Evolutionary conservation across 495 filamentous ascomycete species (phyloP), one percentile per base, ranked within the genome.

Genomic region (Hyaloscypha variabilis): DNA sequence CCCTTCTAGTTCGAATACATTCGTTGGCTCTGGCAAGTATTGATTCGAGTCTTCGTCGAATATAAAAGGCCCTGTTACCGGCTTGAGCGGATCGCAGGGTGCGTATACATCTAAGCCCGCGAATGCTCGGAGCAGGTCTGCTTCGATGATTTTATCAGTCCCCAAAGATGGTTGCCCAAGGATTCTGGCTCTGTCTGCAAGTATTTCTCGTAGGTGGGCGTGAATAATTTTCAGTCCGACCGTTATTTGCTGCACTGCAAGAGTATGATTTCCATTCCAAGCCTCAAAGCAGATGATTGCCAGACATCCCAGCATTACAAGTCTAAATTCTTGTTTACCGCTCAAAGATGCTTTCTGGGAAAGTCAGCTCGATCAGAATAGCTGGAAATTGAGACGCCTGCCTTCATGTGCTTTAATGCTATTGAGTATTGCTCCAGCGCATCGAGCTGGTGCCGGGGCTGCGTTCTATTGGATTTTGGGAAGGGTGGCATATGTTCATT

Each of bases 51-150:
- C 30, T 29, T 58, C 56, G 56, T 31, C 56, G 13, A 34, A 34
- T 34, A 34, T 34, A 34, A 31, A 58, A 23, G 30, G 26, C 36
- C 56, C 30, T 58, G 26, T 29, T 3, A 8, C 30, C 79, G 82
- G 57, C 82, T 83, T 34, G 81, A 79, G 67, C 83, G 81, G 55
- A 83, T 83, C 19, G 78, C 80, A 11, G 82, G 73, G 19, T 79
- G 73, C 17, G 78, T 82, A 63, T 82, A 84, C 75, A 84, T 83
- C n/a, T 81, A 78, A 39, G 79, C 76, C 51, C 82, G 77, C 63
- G 82, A 79, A 56, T 82, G 77, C 64, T 84, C 81, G 49, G n/a
- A 51, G 49, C 17, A 51, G n/a, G 17, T 51, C 49, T 6, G 19
- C 23, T 17, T 51, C 49, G 8, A 51, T 51, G 2, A 51, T 17